Evolutionary conservation across 2,329 filamentous ascomycete genomes (phyloP).

Genomic region (Coleophoma crateriformis): DNA sequence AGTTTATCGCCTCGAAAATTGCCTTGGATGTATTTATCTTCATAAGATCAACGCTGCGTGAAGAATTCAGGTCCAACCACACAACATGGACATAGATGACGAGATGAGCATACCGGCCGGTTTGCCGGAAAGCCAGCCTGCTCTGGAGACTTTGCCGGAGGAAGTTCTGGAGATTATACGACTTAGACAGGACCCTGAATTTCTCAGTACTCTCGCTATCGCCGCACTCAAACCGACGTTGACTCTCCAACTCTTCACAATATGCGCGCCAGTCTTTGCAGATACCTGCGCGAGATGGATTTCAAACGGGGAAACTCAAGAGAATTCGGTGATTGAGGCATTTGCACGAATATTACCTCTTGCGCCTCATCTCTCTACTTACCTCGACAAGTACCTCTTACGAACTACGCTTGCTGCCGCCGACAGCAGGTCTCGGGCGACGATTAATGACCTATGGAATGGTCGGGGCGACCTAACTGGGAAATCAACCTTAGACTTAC

Average conservation of each 20-base stretch:
- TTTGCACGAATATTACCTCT: constrained; percentile 78
- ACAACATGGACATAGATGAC: constrained; percentile 49
- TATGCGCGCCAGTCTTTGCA: constrained; percentile 71
- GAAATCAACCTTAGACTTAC: constrained; percentile 32
- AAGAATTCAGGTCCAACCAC: constrained; percentile 3
- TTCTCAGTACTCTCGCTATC: constrained; percentile 66
- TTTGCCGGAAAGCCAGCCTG: constrained; percentile 47
- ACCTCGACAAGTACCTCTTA: constrained; percentile 49
- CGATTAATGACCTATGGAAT: constrained; percentile 15
- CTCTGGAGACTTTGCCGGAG: constrained; percentile 56
- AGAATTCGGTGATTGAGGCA: constrained; percentile 51
- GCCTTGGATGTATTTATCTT: neutral
- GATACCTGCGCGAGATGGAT: constrained; percentile 83
- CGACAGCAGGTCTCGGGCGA: constrained; percentile 15
- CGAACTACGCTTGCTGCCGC: constrained; percentile 16
- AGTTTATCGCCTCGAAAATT: constrained; percentile 6
- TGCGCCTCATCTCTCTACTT: constrained; percentile 72
- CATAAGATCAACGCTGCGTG: neutral
- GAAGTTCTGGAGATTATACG: constrained; percentile 66
- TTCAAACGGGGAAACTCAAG: constrained; percentile 23
- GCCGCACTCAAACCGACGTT: constrained; percentile 63
- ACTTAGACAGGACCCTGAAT: constrained; percentile 55
- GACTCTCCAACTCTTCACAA: constrained; percentile 68
- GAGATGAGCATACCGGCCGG: constrained; percentile 47
- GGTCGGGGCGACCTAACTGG: constrained; percentile 24